Evolutionary conservation across 306 rosid species (phyloP), one percentile per base, ranked within the genome.

Genomic region (Vachellia pachyceras): DNA sequence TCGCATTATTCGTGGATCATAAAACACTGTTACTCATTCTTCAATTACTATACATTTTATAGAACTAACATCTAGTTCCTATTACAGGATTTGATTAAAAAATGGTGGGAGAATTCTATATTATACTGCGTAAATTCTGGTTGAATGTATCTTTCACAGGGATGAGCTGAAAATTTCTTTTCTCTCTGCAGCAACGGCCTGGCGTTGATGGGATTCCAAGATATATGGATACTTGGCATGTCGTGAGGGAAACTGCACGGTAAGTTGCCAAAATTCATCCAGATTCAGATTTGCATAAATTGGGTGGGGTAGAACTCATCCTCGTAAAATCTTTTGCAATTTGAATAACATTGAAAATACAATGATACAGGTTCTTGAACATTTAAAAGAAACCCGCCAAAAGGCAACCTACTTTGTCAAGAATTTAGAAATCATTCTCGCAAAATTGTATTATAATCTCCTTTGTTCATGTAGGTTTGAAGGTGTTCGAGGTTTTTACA

Each of bases 401-500:
- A n/a, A 29, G 2, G 42, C n/a, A 41, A 20, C 52, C 7, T 20
- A 20, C 52, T 23, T 22, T 42, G 39, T 69, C 74, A 12, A 69
- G 55, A 69, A 41, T 77, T 45, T 41, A 79, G 50, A 67, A 39
- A 29, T 42, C 39, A 14, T 37, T 79, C 47, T 67, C 36, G 29
- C 41, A 15, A 45, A 23, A 42, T 69, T 69, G 11, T 23, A 49
- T 76, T 71, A 39, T 75, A 78, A 12, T 77, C 60, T 69, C 47
- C 36, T 13, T 70, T 35, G n/a, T 69, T 20, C 61, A 76, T 89
- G 92, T 88, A 95, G 98, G 84, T 93, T 85, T 61, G 99, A 95
- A 89, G 95, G 99, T 63, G 66, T 89, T 71, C 86, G 93, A 84
- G 99, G 99, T 20, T 95, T 95, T 85, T 95, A 95, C 90, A 93